Evolutionary conservation across 257 asterid genomes (phyloP).

Genomic region (Lantana camara): DNA sequence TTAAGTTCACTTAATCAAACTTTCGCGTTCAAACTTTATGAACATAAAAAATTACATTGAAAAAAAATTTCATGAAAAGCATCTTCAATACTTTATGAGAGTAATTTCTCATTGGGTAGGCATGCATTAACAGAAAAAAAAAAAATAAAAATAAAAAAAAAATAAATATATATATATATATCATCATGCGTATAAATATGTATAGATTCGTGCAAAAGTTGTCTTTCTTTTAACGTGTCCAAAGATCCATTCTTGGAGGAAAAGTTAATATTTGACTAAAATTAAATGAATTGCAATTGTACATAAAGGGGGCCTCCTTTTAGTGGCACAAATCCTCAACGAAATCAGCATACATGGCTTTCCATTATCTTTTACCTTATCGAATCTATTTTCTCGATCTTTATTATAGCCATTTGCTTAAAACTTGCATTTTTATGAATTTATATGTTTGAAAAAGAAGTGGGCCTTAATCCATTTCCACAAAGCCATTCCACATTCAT

Average conservation of each 20-base stretch:
- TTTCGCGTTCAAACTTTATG: no score
- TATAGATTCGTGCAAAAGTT: not conserved
- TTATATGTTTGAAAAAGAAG: not conserved
- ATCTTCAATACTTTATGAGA: no score
- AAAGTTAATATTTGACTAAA: constrained; percentile 34
- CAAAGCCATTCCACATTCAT: constrained; percentile 28
- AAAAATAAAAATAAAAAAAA: no score
- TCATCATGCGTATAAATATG: not conserved
- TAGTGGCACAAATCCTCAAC: constrained; percentile 14
- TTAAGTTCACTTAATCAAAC: no score
- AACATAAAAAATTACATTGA: no score
- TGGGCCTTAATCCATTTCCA: constrained; percentile 19
- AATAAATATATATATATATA: not conserved
- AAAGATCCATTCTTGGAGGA: constrained; percentile 24
- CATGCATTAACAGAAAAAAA: no score
- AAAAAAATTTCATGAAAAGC: no score
- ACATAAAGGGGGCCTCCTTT: constrained; percentile 29
- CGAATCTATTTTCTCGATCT: not conserved
- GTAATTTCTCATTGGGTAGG: no score
- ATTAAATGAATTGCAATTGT: constrained; percentile 27
- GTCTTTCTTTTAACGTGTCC: not conserved
- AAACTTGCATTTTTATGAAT: not conserved
- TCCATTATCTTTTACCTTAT: constrained; percentile 6
- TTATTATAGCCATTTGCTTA: constrained; percentile 19
- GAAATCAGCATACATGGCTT: constrained; percentile 1